A percentile compares a stretch with the other conserved stretches of the same genome.
Conservation (phyloP, 768 basidiomycete genomes). For the Mycena vitilis region DNA sequence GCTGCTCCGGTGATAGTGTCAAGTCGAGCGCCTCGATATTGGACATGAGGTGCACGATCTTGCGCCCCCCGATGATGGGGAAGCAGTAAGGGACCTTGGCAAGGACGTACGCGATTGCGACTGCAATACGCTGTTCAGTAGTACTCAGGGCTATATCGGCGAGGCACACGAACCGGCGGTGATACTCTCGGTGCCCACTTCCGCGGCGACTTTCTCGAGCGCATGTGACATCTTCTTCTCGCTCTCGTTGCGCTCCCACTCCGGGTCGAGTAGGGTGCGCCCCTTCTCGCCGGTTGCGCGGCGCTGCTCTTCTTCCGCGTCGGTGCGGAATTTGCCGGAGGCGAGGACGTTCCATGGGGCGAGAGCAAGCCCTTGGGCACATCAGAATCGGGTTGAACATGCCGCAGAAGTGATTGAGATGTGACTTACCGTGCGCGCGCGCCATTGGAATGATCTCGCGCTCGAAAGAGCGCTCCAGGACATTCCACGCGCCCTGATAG, state of each 20-base stretch:
- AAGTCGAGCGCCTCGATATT: too few relatives aligned
- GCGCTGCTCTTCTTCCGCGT: too few relatives aligned
- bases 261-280: too few relatives aligned
- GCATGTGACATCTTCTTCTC: conserved; percentile 48
- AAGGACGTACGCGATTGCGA: conserved; percentile 57
- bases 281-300: too few relatives aligned
- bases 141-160: too few relatives aligned
- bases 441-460: conserved; percentile 56
- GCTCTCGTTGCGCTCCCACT: conserved; percentile 12
- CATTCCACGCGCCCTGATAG: conserved; percentile 54
- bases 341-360: conserved; percentile 25
- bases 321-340: too few relatives aligned
- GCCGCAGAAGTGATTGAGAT: too few relatives aligned
- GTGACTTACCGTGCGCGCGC: conserved; percentile 14
- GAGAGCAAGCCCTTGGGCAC: conserved; percentile 27
- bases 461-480: conserved; percentile 53
- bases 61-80: too few relatives aligned
- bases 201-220: conserved; percentile 51
- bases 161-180: conserved; percentile 44
- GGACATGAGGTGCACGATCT: too few relatives aligned
- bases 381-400: background rate
- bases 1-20: too few relatives aligned
- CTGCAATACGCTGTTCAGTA: conserved; percentile 25
- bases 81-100: too few relatives aligned
- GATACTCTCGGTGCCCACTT: conserved; percentile 51